Evolutionary conservation across 2,329 filamentous ascomycete species (phyloP).

Genomic region (Lomentospora prolificans): DNA sequence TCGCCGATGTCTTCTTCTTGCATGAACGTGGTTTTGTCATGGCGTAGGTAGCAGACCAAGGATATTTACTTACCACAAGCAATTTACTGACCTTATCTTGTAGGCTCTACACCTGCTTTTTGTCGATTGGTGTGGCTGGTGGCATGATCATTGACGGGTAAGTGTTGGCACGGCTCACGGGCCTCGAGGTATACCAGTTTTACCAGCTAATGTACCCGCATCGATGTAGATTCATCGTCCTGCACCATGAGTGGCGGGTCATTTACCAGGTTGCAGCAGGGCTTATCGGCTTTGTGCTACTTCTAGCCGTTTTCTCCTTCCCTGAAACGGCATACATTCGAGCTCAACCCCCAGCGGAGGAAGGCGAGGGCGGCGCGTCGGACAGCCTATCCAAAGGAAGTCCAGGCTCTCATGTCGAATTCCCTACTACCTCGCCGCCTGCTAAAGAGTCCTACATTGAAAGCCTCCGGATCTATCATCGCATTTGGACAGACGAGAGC

Average conservation of each 20-base stretch:
- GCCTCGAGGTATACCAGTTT: background rate
- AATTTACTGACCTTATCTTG: background rate
- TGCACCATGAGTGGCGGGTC: conserved; percentile 35
- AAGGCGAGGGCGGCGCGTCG: background rate
- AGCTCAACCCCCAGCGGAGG: conserved; percentile 12
- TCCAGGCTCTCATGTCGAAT: background rate
- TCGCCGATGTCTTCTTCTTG: conserved; percentile 46
- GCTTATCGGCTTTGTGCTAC: conserved; percentile 35
- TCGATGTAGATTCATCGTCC: conserved; percentile 32
- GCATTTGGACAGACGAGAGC: conserved; percentile 33
- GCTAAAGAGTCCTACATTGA: conserved; percentile 22
- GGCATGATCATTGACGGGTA: conserved; percentile 30
- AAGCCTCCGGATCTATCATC: conserved; percentile 29
- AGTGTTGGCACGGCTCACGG: conserved; percentile 15
- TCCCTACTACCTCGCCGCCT: conserved; percentile 6
- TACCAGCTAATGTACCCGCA: conserved; percentile 7
- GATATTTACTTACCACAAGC: background rate
- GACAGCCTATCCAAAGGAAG: background rate
- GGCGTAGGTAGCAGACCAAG: conserved; percentile 21
- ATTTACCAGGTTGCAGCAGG: conserved; percentile 42
- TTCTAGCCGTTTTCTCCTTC: conserved; percentile 41
- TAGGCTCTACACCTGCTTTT: conserved; percentile 26
- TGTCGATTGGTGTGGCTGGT: conserved; percentile 30
- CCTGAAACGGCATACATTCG: conserved; percentile 43
- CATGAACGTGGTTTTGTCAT: conserved; percentile 44